A percentile compares a stretch with the other conserved stretches of the same genome.
phyloP scores from a whole-genome alignment of 2,329 filamentous ascomycete genomes.

The Colletotrichum filicis region DNA sequence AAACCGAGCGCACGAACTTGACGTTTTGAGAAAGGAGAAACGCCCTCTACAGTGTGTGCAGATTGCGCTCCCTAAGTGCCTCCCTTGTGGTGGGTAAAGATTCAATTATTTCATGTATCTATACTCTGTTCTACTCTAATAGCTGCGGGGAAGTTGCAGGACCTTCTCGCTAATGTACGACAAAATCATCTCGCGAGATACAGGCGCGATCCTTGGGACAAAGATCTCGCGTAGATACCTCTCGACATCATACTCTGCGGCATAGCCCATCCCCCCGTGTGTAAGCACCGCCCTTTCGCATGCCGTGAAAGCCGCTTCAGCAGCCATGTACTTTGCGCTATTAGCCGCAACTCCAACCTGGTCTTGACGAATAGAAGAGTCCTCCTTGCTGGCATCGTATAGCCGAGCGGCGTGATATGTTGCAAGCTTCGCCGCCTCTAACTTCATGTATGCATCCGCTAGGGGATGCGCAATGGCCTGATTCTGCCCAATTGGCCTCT shows the following conservation, averaged over 20 bases:
- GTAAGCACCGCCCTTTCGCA: conserved; percentile 70
- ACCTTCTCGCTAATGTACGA: conserved; percentile 79
- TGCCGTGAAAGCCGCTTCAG: conserved; percentile 71
- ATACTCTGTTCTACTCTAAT: conserved; percentile 50
- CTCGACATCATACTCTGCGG: conserved; percentile 73
- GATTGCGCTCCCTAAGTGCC: too few relatives aligned
- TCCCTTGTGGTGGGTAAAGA: too few relatives aligned
- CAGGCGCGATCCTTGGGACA: conserved; percentile 72
- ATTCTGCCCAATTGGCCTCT: conserved; percentile 73
- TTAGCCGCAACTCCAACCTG: conserved; percentile 74
- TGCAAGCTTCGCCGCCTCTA: conserved; percentile 73
- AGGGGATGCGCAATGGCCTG: conserved; percentile 74
- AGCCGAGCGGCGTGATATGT: conserved; percentile 73
- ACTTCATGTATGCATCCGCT: conserved; percentile 72
- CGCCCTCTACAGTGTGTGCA: too few relatives aligned
- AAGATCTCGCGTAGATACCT: conserved; percentile 73
- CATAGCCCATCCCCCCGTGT: conserved; percentile 74
- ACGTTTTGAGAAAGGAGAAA: too few relatives aligned
- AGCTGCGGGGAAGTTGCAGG: conserved; percentile 74
- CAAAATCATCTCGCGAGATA: conserved; percentile 79
- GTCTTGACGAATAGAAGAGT: conserved; percentile 62
- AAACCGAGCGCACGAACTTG: too few relatives aligned
- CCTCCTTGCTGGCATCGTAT: conserved; percentile 66
- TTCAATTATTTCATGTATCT: too few relatives aligned
- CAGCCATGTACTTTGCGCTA: conserved; percentile 77